A percentile compares a stretch with the other conserved stretches of the same genome.
Evolutionary conservation across 306 rosid genomes (phyloP).

Genomic region (Gastrolobium bilobum): DNA sequence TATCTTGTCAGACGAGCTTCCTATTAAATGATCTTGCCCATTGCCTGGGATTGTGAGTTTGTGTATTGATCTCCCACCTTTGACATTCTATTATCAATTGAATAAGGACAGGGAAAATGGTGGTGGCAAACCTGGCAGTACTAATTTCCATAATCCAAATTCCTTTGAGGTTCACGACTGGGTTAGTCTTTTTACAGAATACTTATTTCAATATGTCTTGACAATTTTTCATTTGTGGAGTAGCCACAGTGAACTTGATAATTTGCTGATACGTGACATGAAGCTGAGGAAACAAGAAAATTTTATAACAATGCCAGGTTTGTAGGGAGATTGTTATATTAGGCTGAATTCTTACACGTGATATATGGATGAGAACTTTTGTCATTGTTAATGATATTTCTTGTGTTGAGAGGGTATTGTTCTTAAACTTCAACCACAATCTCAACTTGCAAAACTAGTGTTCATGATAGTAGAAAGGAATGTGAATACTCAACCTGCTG

Average conservation of each 20-base stretch:
- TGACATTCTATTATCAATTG: slow-evolving; percentile 69
- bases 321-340: slow-evolving; percentile 72
- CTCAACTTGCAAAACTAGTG: too few species aligned
- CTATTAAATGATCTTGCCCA: slow-evolving; percentile 85
- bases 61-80: slow-evolving; percentile 82
- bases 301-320: slow-evolving; percentile 80
- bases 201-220: slow-evolving; percentile 82
- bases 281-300: slow-evolving; percentile 82
- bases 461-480: too few species aligned
- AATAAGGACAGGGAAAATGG: slow-evolving; percentile 52
- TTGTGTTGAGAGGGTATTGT: too few species aligned
- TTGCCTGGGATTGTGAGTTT: slow-evolving; percentile 88
- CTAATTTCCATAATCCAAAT: slow-evolving; percentile 55
- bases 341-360: too few species aligned
- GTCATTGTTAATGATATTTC: too few species aligned
- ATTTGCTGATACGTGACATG: slow-evolving; percentile 82
- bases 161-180: slow-evolving; percentile 60
- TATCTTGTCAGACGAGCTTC: slow-evolving; percentile 48
- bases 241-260: slow-evolving; percentile 79
- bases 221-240: slow-evolving; percentile 89
- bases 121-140: slow-evolving; percentile 50
- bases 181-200: slow-evolving; percentile 77
- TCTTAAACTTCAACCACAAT: too few species aligned
- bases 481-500: too few species aligned
- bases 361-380: too few species aligned